Base-by-base conservation (phyloP, 2,329 filamentous ascomycete genomes). In the Aspergillus sp. region DNA sequence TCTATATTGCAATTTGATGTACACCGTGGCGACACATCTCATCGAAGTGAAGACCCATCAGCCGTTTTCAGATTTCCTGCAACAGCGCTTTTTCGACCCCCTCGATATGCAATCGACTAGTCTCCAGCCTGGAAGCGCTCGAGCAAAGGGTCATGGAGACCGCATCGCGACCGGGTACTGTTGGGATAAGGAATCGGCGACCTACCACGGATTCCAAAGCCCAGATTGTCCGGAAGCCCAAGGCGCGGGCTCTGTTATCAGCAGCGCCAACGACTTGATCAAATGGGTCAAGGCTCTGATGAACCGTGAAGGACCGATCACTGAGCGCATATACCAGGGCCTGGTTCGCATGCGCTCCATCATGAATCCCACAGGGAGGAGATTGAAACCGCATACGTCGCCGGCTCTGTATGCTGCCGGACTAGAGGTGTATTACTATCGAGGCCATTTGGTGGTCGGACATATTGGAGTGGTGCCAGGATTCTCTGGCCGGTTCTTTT, bases 1-100 rank as follows among this genome's bases (percentile, higher is more conserved):
- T 57, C 73, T 80, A 59, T 85, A 85, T 66, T 78, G 74, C 66
- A 85, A 85, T 66, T 71, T 78, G 57, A 83, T 84, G 77, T 85
- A 76, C 64, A 72, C 73, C 1, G 74, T 75, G 1, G 74, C 78
- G 2, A 77, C 77, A 5, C 73, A 83, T 62, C 74, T 84, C 1
- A 66, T 84, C n/a, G 79, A 84, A 63, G 76, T 66, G 0, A 57
- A 81, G 3, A 77, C 75, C 0, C 76, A 75, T 0, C 62, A 62
- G 11, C 67, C 69, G 31, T 71, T 84, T 3, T 75, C 74, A 0
- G 66, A 75, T 4, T 79, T 81, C 42, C 67, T 84, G 10, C 70
- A 69, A 7, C 68, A 76, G 20, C 61, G 69, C 10, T 71, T 84
- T 49, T 84, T 81, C 76, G 61, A 61, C 2, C 81, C 81, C 0